These are phyloP conservation scores for Coniochaeta sp. DNA, from an alignment of 2,329 filamentous ascomycete genomes.

Conservation along the genomic window DNA sequence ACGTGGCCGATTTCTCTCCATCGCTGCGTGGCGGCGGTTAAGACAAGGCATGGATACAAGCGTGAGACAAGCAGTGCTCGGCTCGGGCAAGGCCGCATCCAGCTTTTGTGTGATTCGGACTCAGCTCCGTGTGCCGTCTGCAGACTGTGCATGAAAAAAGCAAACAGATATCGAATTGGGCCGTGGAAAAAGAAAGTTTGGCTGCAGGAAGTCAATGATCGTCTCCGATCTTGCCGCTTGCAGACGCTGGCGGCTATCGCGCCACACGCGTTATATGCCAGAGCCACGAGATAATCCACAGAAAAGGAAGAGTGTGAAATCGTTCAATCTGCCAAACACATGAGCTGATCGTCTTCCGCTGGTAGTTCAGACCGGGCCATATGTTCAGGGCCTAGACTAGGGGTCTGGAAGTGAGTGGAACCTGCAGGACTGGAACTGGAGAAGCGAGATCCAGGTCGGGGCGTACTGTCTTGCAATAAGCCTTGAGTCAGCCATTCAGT, in stretches of 20 bases:
- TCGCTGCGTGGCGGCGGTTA: background rate
- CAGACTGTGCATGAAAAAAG: background rate
- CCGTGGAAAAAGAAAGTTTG: background rate
- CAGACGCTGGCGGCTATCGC: background rate
- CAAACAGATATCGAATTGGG: background rate
- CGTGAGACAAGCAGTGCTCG: background rate
- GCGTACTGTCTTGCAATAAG: background rate
- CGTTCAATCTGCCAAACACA: background rate
- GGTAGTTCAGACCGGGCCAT: background rate
- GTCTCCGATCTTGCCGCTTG: background rate
- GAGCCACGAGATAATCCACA: background rate
- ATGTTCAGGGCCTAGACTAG: background rate
- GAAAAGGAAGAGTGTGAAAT: background rate
- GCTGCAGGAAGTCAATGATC: background rate
- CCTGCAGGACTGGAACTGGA: background rate
- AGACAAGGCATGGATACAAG: constrained; percentile 1
- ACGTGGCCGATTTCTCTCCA: background rate
- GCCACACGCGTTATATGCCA: background rate
- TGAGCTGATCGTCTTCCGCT: background rate
- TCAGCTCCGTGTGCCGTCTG: background rate
- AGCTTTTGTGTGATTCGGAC: background rate
- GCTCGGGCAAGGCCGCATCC: background rate
- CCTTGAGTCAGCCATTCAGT: background rate
- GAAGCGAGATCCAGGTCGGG: background rate
- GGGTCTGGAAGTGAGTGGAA: background rate